phyloP scores from a whole-genome alignment of 257 asterid species.

The Echium plantagineum region DNA sequence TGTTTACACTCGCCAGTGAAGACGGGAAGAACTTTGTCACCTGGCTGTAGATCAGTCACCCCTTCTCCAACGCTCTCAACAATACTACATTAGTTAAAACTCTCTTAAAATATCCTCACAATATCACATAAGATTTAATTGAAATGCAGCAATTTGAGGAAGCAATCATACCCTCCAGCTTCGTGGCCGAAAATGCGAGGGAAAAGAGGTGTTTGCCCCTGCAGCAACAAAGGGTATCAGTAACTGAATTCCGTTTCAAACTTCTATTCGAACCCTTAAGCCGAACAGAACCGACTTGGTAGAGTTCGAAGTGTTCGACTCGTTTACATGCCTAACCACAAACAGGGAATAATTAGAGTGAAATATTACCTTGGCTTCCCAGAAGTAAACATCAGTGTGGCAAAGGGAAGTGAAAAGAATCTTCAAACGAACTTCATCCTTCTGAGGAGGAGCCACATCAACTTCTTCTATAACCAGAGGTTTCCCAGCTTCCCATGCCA shows the following conservation, averaged over 20 bases:
- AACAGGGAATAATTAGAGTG: too few species aligned
- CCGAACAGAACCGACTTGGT: too few species aligned
- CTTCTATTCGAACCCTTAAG: too few species aligned
- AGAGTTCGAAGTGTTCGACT: too few species aligned
- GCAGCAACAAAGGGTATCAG: constrained; percentile 16
- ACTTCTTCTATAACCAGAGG: constrained; percentile 84
- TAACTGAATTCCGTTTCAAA: too few species aligned
- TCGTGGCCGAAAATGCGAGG: constrained; percentile 94
- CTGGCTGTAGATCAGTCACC: constrained; percentile 60
- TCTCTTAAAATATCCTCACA: too few species aligned
- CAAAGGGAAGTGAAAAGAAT: constrained; percentile 73
- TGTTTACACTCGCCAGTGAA: constrained; percentile 83
- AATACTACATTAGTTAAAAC: constrained; percentile 21
- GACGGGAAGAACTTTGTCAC: constrained; percentile 88
- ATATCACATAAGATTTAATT: background rate
- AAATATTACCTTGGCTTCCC: constrained; percentile 91
- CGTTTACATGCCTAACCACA: too few species aligned
- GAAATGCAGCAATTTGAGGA: background rate
- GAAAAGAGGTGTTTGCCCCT: constrained; percentile 80
- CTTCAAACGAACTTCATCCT: constrained; percentile 75
- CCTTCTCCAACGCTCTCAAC: constrained; percentile 93
- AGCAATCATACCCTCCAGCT: constrained; percentile 71
- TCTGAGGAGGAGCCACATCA: constrained; percentile 94
- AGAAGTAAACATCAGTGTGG: constrained; percentile 80
- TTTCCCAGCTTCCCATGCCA: constrained; percentile 87